Base-by-base conservation (phyloP, 139 green algal species). In the Asterochloris erici region DNA sequence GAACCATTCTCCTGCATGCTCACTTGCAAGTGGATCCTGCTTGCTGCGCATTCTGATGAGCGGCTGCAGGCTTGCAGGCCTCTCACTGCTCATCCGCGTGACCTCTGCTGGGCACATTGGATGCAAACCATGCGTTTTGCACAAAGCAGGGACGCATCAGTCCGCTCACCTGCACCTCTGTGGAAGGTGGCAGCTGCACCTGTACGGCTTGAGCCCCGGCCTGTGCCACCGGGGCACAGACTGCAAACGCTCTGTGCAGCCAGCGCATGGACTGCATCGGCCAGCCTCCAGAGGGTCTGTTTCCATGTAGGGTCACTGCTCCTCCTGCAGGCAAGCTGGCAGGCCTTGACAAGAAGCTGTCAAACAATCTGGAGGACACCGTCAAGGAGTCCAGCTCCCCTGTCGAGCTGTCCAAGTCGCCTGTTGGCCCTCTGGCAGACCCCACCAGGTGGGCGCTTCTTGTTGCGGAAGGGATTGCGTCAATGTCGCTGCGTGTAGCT, bases 271-370 rank as follows among this genome's bases (percentile, higher is more conserved):
- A 54, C 38, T 54, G 2, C 38, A 54, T 10, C 2, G 6, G 38
- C 38, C 6, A 54, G 38, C 2, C 4, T 6, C 38, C 2, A 54
- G 38, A 54, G 6, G 38, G 38, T 71, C 66, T 71, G 66, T 26
- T 23, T 14, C 4, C 74, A 64, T 14, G 21, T 28, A 63, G 28
- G 15, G 9, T 47, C 0, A 17, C 15, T 23, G 54, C 28, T 23
- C 60, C 21, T 74, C n/a, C 73, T 83, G 38, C 93, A 98, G 96
- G 96, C 88, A 99, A 99, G 85, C 93, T 99, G 0, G 96, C 95
- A 60, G 96, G 96, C 0, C 86, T 98, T 0, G 96, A 99, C 87
- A 99, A 98, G 85, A 99, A 99, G 87, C 90, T 99, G 9, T 98
- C 92, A 17, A 88, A 93, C 17, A 96, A 88, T 74, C 86, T 99